Evolutionary conservation across 352 stramenopile species (phyloP).

Genomic region (Phytopythium vexans): DNA sequence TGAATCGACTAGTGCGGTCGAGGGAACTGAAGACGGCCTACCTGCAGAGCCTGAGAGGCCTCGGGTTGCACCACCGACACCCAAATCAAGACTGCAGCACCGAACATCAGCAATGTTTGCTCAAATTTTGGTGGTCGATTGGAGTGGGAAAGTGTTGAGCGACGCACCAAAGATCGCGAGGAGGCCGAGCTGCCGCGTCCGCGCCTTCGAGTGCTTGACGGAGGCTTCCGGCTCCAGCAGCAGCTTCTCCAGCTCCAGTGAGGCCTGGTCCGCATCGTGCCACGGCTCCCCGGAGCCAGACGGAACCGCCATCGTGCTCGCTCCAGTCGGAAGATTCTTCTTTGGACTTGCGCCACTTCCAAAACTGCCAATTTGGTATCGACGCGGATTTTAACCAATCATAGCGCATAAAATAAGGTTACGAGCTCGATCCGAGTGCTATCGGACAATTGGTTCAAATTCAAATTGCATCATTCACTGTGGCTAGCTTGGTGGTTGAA

Average conservation of each 20-base stretch:
- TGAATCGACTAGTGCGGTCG: neutral
- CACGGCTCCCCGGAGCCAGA: neutral
- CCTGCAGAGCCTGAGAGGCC: conserved; percentile 25
- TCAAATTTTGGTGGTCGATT: conserved; percentile 7
- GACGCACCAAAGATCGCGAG: conserved; percentile 6
- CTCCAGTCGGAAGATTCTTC: too few species aligned
- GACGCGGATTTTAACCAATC: too few species aligned
- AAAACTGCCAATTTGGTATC: too few species aligned
- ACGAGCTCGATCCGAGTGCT: too few species aligned
- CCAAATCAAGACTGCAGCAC: conserved; percentile 24
- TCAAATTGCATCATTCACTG: too few species aligned
- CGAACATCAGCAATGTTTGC: neutral
- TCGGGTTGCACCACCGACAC: conserved; percentile 25
- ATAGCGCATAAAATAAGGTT: too few species aligned
- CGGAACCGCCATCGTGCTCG: neutral
- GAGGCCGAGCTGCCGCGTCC: conserved; percentile 2
- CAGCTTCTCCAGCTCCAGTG: conserved; percentile 4
- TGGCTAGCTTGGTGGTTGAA: too few species aligned
- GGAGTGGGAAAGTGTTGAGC: too few species aligned
- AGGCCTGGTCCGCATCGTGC: conserved; percentile 1
- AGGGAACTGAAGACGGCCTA: neutral
- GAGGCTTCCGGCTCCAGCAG: neutral
- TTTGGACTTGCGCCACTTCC: too few species aligned
- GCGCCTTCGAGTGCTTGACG: neutral
- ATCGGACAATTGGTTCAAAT: too few species aligned